Conservation (phyloP, 2,329 filamentous ascomycete species). For the Ambrosiella cleistominuta region DNA sequence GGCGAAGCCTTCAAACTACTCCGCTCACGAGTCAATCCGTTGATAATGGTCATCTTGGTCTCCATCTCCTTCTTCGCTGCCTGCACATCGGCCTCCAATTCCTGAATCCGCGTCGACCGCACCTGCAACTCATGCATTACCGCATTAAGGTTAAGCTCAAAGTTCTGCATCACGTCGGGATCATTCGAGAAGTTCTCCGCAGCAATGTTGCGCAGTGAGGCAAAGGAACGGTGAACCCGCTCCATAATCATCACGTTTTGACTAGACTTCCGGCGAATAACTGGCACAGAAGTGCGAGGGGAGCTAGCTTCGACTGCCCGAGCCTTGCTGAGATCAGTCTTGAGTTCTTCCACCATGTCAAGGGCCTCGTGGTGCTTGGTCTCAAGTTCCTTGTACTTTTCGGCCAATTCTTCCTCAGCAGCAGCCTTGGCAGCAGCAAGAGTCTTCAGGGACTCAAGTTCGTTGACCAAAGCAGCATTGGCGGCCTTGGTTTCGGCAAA, state of each 20-base stretch:
- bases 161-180: slow-evolving; percentile 76
- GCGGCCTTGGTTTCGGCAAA: slow-evolving; percentile 1
- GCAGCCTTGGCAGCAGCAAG: slow-evolving; percentile 62
- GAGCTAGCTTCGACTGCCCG: slow-evolving; percentile 42
- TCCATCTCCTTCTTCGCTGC: slow-evolving; percentile 92
- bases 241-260: slow-evolving; percentile 78
- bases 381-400: slow-evolving; percentile 71
- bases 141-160: slow-evolving; percentile 77
- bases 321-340: slow-evolving; percentile 68
- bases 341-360: slow-evolving; percentile 77
- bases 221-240: slow-evolving; percentile 78
- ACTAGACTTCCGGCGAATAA: slow-evolving; percentile 84
- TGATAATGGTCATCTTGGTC: slow-evolving; percentile 87
- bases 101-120: slow-evolving; percentile 75
- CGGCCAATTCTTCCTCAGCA: slow-evolving; percentile 52
- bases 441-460: slow-evolving; percentile 53
- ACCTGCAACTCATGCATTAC: slow-evolving; percentile 83
- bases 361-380: slow-evolving; percentile 65
- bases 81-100: slow-evolving; percentile 69
- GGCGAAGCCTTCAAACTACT: slow-evolving; percentile 72
- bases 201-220: slow-evolving; percentile 75
- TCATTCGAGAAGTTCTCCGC: slow-evolving; percentile 66
- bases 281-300: slow-evolving; percentile 48
- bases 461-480: slow-evolving; percentile 35
- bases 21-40: slow-evolving; percentile 78